Conservation (phyloP, 2,329 filamentous ascomycete species). For the Aspergillus sp. region DNA sequence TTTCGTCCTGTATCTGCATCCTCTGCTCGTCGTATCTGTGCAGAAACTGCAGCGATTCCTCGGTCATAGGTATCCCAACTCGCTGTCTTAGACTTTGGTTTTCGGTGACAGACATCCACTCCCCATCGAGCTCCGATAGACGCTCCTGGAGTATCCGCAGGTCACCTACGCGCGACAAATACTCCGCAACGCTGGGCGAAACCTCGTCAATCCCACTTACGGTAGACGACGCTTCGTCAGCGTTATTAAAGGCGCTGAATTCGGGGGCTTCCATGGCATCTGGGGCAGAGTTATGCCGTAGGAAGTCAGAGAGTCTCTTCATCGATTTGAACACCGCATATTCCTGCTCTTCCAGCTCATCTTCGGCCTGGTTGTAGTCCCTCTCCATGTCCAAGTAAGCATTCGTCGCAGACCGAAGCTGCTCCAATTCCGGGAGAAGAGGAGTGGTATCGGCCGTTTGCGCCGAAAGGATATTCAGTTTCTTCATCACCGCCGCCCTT, state of each 20-base stretch:
- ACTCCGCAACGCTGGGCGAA: constrained; percentile 9
- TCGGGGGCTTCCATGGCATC: background rate
- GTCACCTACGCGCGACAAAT: constrained; percentile 14
- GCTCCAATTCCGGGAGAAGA: constrained; percentile 9
- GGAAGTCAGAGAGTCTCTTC: constrained; percentile 7
- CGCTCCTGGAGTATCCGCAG: constrained; percentile 15
- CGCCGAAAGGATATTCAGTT: constrained; percentile 12
- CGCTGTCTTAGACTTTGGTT: constrained; percentile 7
- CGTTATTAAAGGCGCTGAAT: background rate
- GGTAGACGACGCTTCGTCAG: constrained; percentile 1
- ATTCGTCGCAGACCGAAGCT: constrained; percentile 11
- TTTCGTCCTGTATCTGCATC: constrained; percentile 11
- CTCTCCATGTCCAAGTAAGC: constrained; percentile 17
- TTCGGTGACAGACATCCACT: constrained; percentile 10
- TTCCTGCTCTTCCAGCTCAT: constrained; percentile 18
- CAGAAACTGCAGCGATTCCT: constrained; percentile 15
- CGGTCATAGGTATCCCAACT: constrained; percentile 10
- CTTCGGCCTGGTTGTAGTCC: constrained; percentile 16
- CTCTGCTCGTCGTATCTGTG: constrained; percentile 13
- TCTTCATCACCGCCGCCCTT: constrained; percentile 13
- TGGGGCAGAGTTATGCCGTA: constrained; percentile 1
- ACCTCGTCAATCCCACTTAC: constrained; percentile 2
- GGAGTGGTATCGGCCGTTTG: constrained; percentile 2
- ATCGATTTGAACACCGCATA: constrained; percentile 13
- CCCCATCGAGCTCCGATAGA: constrained; percentile 11